Evolutionary conservation across 345 rosid genomes (phyloP).

Genomic region (Microthlaspi erraticum): DNA sequence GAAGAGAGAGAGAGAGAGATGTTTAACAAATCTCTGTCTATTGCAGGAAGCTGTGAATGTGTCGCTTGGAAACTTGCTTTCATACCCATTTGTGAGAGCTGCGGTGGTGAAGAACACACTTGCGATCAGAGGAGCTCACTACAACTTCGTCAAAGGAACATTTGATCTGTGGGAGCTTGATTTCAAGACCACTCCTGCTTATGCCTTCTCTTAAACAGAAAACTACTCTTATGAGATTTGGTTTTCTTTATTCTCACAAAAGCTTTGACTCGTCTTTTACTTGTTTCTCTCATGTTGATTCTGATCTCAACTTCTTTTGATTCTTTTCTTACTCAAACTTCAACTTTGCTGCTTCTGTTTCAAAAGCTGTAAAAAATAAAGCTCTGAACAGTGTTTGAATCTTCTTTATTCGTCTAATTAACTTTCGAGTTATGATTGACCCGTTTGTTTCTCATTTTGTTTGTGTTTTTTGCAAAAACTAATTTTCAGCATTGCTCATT

Average conservation of each 20-base stretch:
- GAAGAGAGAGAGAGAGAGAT: not conserved
- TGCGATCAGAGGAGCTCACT: conserved; percentile 71
- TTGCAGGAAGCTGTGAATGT: conserved; percentile 87
- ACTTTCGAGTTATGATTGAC: not conserved
- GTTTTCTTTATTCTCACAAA: not conserved
- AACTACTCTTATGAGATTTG: conserved; percentile 32
- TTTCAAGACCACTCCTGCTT: conserved; percentile 52
- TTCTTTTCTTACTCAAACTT: conserved; percentile 23
- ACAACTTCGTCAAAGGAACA: conserved; percentile 68
- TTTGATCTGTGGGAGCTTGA: conserved; percentile 86
- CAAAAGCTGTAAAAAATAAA: conserved; percentile 35
- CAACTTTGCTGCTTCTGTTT: conserved; percentile 27
- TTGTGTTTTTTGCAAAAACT: not conserved
- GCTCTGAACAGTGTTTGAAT: conserved; percentile 21
- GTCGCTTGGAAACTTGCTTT: conserved; percentile 73
- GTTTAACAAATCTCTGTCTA: not conserved
- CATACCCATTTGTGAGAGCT: conserved; percentile 81
- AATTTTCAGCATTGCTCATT: not conserved
- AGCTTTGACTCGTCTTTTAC: conserved; percentile 32
- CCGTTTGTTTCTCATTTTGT: not conserved
- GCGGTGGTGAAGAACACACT: conserved; percentile 56
- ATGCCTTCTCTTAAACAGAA: conserved; percentile 34
- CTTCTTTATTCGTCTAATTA: conserved; percentile 6
- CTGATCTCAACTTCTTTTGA: conserved; percentile 29
- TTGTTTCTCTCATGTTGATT: conserved; percentile 27